Conservation (phyloP, 345 rosid species). For the Cardamine occulta region DNA sequence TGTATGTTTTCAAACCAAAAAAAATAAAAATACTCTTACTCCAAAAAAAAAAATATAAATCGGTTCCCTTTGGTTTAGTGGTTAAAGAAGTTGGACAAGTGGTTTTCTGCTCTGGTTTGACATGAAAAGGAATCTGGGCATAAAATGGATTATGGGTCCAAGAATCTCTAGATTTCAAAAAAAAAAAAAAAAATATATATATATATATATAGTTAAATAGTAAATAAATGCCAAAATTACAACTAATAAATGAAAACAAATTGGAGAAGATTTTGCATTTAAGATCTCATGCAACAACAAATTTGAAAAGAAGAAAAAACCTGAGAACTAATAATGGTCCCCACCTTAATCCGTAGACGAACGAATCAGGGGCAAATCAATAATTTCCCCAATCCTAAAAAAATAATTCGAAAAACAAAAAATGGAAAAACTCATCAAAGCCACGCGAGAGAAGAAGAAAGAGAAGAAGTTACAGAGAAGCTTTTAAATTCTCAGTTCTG, state of each 20-base stretch:
- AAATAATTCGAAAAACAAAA: slow-evolving; percentile 5
- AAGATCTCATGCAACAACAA: slow-evolving; percentile 33
- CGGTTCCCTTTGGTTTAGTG: no score
- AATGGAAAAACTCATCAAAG: background rate
- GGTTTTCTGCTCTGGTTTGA: no score
- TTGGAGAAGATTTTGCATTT: slow-evolving; percentile 16
- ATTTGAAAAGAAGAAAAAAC: background rate
- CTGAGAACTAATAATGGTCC: slow-evolving; percentile 27
- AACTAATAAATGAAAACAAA: background rate
- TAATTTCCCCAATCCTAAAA: background rate
- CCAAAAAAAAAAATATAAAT: no score
- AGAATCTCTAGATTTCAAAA: no score
- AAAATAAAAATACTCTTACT: background rate
- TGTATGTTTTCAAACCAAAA: no score
- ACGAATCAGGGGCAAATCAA: slow-evolving; percentile 31
- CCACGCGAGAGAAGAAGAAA: slow-evolving; percentile 28
- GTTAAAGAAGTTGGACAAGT: no score
- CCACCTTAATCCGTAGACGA: background rate
- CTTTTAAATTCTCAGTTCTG: slow-evolving; percentile 31
- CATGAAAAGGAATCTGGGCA: no score
- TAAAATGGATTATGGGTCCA: no score
- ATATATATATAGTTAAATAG: no score
- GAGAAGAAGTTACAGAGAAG: slow-evolving; percentile 33
- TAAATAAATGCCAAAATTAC: background rate
- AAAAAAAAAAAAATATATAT: no score